phyloP scores from a whole-genome alignment of 2,329 filamentous ascomycete species.

The Beauveria brongniartii region DNA sequence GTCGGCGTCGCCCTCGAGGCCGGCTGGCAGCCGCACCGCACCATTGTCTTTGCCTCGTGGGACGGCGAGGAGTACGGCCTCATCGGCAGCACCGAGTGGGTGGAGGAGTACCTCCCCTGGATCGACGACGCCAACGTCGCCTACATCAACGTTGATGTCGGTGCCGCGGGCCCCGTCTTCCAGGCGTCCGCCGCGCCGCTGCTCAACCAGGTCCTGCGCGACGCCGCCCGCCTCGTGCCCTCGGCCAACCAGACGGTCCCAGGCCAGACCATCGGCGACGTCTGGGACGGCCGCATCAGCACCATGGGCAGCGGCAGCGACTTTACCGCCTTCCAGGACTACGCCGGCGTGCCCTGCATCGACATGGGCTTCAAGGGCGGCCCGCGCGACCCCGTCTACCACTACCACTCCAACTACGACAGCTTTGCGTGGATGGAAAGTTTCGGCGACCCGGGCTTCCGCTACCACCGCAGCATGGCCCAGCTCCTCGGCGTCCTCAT shows the following conservation, averaged over 20 bases:
- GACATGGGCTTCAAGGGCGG: slow-evolving; percentile 51
- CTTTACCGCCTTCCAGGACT: slow-evolving; percentile 69
- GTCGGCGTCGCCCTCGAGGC: slow-evolving; percentile 63
- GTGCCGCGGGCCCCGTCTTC: slow-evolving; percentile 58
- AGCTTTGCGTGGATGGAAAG: slow-evolving; percentile 82
- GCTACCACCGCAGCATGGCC: slow-evolving; percentile 59
- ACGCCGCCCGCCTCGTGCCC: slow-evolving; percentile 54
- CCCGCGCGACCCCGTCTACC: slow-evolving; percentile 51
- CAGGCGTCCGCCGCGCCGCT: slow-evolving; percentile 61
- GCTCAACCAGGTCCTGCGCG: slow-evolving; percentile 63
- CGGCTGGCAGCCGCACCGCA: slow-evolving; percentile 59
- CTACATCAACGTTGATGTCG: slow-evolving; percentile 81
- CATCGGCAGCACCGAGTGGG: slow-evolving; percentile 84
- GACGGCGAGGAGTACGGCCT: slow-evolving; percentile 81
- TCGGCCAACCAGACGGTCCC: slow-evolving; percentile 71
- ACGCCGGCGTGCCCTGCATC: slow-evolving; percentile 56
- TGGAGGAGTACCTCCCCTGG: slow-evolving; percentile 83
- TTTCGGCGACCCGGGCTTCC: slow-evolving; percentile 62
- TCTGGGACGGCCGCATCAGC: slow-evolving; percentile 53
- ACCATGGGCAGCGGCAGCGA: slow-evolving; percentile 68
- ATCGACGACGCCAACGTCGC: slow-evolving; percentile 64
- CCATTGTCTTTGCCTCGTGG: slow-evolving; percentile 83
- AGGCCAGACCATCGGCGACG: slow-evolving; percentile 62
- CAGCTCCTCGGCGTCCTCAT: slow-evolving; percentile 57
- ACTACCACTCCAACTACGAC: slow-evolving; percentile 90